Base-by-base conservation (phyloP, 495 filamentous ascomycete species). In the Talaromyces thailandensis region DNA sequence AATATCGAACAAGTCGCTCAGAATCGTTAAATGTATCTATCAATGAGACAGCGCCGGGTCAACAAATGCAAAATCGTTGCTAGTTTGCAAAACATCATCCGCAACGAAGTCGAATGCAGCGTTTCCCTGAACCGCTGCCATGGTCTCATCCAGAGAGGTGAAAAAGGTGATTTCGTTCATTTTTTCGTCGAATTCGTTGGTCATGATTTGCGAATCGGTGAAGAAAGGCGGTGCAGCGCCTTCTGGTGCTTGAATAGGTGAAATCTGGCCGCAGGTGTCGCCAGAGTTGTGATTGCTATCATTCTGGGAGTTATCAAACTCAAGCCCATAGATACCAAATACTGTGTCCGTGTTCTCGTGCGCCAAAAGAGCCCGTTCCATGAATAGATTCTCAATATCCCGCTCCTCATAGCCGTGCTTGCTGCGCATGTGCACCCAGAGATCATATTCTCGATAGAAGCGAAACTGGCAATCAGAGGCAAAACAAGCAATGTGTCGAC, bases 361-460 rank as follows among this genome's bases (percentile, higher is more conserved):
- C 9, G 70, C 64, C 24, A 79, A 63, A 16, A 77, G 64, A 3
- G 76, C 76, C 25, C 76, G 70, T 61, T 75, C 72, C 65, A 73
- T 70, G 62, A 79, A 78, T n/a, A 79, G 60, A 24, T 75, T 72
- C 14, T 80, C 73, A 45, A 84, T 78, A n/a, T 83, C 76, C 26
- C 80, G 75, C 51, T 83, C 80, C 8, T 69, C 59, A 61, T 76
- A 73, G 6, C 70, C 69, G 62, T 88, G 86, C 50, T 73, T 78
- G 51, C 75, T 72, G 56, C 77, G 73, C 69, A 92, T 75, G 69
- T 95, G 91, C 7, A 81, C 75, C 65, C 83, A 78, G 0, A 92
- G 75, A 65, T 93, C 88, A 62, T 85, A 84, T 55, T 87, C 80
- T 40, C 88, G 81, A 21, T 79, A 73, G 68, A 93, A 95, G 52